Evolutionary conservation across 306 rosid genomes (phyloP), one percentile per base, ranked within the genome.

Genomic region (Quercus agrifolia): DNA sequence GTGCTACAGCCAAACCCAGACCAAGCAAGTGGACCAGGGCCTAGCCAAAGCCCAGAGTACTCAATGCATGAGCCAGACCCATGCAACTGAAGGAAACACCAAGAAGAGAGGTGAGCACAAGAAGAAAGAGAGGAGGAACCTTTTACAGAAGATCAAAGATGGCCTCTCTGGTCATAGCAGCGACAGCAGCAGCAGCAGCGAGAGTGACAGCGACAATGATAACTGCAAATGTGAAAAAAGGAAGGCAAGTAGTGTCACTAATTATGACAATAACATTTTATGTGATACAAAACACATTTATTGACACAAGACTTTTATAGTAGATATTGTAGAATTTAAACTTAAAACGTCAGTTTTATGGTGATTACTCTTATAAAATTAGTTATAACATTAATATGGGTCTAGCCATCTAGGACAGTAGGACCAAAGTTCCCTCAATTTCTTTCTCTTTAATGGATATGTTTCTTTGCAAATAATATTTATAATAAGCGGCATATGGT

Each of bases 91-190:
- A 13, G 64, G 6, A 4, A 58, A 58, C 28, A 20, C 30, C 30
- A 58, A 58, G 64, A 58, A 20, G 64, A 58, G 23, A 58, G 64
- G 30, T 20, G 63, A 57, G 63, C 63, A 20, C 63, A 20, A 57
- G 66, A 59, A 79, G 27, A 71, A 52, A 33, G 77, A 73, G 13
- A 3, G 51, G 11, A 71, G 58, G 54, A 44, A 44, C 52, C 71
- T 61, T 3, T 33, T 71, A 21, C 77, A 71, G 72, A 79, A 79
- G 77, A 72, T 79, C 61, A 79, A 71, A 46, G 78, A 72, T 31
- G 73, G 73, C 4, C 18, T 62, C 66, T 71, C 77, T 11, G 72
- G 77, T 30, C 44, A 79, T 61, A 33, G 72, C 62, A 71, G 71
- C 63, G 10, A 59, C 38, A 71, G 77, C 2, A 35, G 30, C 15